These are phyloP conservation scores for Fusarium clavum DNA, from an alignment of 2,329 filamentous ascomycete species.

Conservation along the genomic window DNA sequence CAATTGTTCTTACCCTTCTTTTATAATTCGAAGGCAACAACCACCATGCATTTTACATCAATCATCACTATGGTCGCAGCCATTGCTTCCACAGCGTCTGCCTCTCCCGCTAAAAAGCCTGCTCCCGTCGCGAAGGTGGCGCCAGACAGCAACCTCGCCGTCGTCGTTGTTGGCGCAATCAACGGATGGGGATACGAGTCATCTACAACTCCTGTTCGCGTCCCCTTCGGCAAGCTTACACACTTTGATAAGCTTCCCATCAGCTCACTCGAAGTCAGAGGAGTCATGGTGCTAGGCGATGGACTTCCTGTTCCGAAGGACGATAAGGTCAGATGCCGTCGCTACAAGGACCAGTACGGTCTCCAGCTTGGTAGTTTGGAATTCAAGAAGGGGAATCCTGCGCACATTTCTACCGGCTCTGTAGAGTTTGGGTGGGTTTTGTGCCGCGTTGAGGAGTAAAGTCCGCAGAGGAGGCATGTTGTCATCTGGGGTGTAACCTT, in stretches of 20 bases:
- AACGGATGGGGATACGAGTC: not conserved
- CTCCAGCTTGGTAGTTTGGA: not conserved
- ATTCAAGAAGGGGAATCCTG: not conserved
- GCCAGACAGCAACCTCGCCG: not conserved
- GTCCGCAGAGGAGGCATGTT: accelerated
- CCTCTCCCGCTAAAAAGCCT: not conserved
- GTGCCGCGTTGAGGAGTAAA: not conserved
- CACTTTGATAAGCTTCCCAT: not conserved
- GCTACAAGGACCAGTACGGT: not conserved
- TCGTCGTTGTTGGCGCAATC: not conserved
- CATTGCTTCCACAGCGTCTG: not conserved
- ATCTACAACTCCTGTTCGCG: not conserved
- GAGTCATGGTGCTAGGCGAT: not conserved
- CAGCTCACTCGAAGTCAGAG: not conserved
- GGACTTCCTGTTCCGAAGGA: not conserved
- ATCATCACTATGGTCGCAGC: not conserved
- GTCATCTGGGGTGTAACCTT: accelerated
- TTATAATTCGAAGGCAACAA: not conserved
- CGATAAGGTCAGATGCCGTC: not conserved
- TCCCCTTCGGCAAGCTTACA: not conserved
- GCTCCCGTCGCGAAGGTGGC: not conserved
- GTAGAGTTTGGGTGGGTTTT: not conserved
- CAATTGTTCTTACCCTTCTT: not conserved
- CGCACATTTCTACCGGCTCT: not conserved
- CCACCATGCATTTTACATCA: not conserved